Evolutionary conservation across 176 grass and related monocot species (phyloP).

Genomic region (Oryza officinalis): DNA sequence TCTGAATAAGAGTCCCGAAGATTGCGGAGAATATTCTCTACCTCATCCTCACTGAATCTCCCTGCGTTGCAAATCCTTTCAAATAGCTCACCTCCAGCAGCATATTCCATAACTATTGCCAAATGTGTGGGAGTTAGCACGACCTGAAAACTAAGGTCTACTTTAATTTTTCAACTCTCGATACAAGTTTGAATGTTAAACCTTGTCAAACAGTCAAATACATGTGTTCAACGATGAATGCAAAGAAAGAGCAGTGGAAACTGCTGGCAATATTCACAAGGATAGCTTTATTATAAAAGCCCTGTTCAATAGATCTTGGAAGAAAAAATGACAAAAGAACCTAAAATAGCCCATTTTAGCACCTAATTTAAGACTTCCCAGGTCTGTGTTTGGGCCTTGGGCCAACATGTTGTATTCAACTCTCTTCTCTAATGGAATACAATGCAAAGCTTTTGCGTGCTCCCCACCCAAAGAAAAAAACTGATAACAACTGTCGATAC

Average conservation of each 20-base stretch:
- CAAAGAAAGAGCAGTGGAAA: neutral
- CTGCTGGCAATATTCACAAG: neutral
- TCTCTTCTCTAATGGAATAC: no score
- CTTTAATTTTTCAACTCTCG: slow-evolving; percentile 29
- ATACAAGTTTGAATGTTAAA: slow-evolving; percentile 1
- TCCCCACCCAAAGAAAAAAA: no score
- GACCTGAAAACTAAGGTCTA: slow-evolving; percentile 59
- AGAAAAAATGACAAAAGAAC: neutral
- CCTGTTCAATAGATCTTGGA: neutral
- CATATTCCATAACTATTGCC: slow-evolving; percentile 99
- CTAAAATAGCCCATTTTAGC: neutral
- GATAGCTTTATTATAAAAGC: neutral
- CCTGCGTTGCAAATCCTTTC: slow-evolving; percentile 88
- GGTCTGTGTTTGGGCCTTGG: no score
- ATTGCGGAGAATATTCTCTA: slow-evolving; percentile 20
- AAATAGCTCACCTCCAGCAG: slow-evolving; percentile 84
- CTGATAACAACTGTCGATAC: no score
- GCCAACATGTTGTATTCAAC: no score
- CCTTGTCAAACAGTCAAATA: neutral
- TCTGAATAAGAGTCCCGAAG: neutral
- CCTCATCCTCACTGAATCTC: slow-evolving; percentile 97
- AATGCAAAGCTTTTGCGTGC: no score
- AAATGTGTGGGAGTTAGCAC: slow-evolving; percentile 92
- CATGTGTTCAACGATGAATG: neutral
- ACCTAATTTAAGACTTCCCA: no score